Evolutionary conservation across 2,329 filamentous ascomycete genomes (phyloP), one percentile per base, ranked within the genome.

Genomic region (Neofusicoccum laricinum): DNA sequence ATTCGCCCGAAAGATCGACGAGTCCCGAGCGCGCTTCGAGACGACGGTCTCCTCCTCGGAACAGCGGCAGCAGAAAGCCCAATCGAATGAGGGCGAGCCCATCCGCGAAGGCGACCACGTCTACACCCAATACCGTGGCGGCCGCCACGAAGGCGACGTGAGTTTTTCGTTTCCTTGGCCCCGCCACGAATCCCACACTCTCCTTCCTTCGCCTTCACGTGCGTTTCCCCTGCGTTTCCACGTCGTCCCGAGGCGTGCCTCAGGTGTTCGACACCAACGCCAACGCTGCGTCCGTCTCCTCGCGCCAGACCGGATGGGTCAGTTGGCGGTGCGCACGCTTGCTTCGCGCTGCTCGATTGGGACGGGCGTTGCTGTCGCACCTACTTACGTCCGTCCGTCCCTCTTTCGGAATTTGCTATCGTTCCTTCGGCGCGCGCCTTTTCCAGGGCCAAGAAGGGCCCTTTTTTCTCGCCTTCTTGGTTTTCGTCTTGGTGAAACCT

Each of bases 101-200:
- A 80, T 80, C 64, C 25, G 73, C 15, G 73, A 76, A 63, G 78
- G 77, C 40, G 77, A 80, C 51, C 70, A 71, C 36, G 77, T 80
- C n/a, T 77, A 74, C 67, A 79, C 78, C 5, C 77, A 74, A 62
- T 71, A 75, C 15, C 72, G 77, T 15, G 77, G 78, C 48, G 78
- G 78, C 14, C 72, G 74, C 58, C 76, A 75, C 46, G 77, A 80
- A 50, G 77, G 78, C 11, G 69, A 78, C 36, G 72, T 71, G 65
- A 65, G 71, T 66, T n/a, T 8, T 40, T n/a, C n/a, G n/a, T n/a
- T n/a, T n/a, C n/a, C n/a, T n/a, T n/a, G n/a, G n/a, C n/a, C n/a
- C n/a, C n/a, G n/a, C n/a, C n/a, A n/a, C 36, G n/a, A 32, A 19
- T 21, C 19, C 12, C 21, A 4, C 21, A 38, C 7, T 38, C 15